Evolutionary conservation across 805 yeast genomes (phyloP), one percentile per base, ranked within the genome.

Genomic region (Candida bentonensis): DNA sequence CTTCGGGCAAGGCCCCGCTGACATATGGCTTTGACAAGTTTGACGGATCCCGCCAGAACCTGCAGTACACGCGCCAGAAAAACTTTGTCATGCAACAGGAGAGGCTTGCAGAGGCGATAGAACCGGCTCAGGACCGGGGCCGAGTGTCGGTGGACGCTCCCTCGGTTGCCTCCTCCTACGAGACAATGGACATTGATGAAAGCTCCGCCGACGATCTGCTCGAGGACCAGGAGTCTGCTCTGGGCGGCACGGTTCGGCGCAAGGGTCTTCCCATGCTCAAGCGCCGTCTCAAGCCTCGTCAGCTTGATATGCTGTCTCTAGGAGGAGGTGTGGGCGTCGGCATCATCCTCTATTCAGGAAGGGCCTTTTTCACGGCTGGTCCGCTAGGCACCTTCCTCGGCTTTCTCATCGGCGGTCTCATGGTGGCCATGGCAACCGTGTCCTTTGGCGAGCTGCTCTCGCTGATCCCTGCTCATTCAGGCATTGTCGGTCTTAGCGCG

Each of bases 271-370:
- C 46, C 20, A 47, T 46, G 30, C 45, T 52, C 3, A 82, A 77
- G 48, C 63, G 88, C 46, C 76, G 74, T 48, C 63, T 82, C 39
- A 70, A 71, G 44, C 75, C 77, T 23, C 62, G 86, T 21, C 89
- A 82, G 58, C 61, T 82, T 17, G 87, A 82, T 55, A 79, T 82
- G 78, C 78, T 82, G 41, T 82, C 88, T 0, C 65, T 83, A 23
- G 86, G 87, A 2, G 89, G 87, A 1, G 80, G 88, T 0, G 59
- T 82, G 3, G 92, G 92, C 1, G 89, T 82, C 15, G 92, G 94
- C 0, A 60, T 82, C 17, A 70, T 79, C 46, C 62, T 82, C 21
- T 75, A 79, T 39, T 73, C 82, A 4, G 88, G 92, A 2, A 79
- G 81, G 53, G 82, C 86, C 0, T 70, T 82, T 43, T 68, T 78